phyloP scores from a whole-genome alignment of 805 yeast species.

The Priceomyces castillae region DNA sequence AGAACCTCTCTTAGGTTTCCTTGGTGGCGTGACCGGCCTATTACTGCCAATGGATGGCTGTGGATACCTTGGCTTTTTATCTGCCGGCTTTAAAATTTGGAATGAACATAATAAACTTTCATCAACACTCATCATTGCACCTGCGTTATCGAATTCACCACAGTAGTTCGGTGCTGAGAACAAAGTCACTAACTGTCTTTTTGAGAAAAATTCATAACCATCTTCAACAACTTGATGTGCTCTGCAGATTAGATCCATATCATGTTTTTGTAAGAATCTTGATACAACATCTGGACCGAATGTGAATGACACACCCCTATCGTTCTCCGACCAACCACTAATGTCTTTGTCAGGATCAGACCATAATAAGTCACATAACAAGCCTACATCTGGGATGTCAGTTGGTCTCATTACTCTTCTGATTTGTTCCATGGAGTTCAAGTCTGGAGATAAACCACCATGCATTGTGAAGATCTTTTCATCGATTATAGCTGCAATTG shows the following conservation, averaged over 20 bases:
- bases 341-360: slow-evolving; percentile 98
- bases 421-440: slow-evolving; percentile 97
- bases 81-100: slow-evolving; percentile 97
- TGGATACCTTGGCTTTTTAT: slow-evolving; percentile 76
- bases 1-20: slow-evolving; percentile 52
- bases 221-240: slow-evolving; percentile 99
- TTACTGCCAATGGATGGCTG: slow-evolving; percentile 42
- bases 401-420: slow-evolving; percentile 99
- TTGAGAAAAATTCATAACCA: slow-evolving; percentile 95
- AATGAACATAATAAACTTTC: slow-evolving; percentile 94
- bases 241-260: slow-evolving; percentile 95
- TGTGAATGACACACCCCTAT: slow-evolving; percentile 98
- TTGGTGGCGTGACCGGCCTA: slow-evolving; percentile 59
- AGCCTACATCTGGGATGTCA: slow-evolving; percentile 97
- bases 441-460: slow-evolving; percentile 96
- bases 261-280: slow-evolving; percentile 93
- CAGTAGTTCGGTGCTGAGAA: slow-evolving; percentile 98
- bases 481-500: slow-evolving; percentile 97
- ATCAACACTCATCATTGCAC: slow-evolving; percentile 99
- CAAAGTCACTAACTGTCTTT: slow-evolving; percentile 92
- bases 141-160: slow-evolving; percentile 98
- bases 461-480: slow-evolving; percentile 99
- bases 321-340: slow-evolving; percentile 98
- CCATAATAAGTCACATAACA: slow-evolving; percentile 95
- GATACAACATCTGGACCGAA: slow-evolving; percentile 99